Evolutionary conservation across 116 monocot genomes (phyloP), one percentile per base, ranked within the genome.

Genomic region (Iris pallida): DNA sequence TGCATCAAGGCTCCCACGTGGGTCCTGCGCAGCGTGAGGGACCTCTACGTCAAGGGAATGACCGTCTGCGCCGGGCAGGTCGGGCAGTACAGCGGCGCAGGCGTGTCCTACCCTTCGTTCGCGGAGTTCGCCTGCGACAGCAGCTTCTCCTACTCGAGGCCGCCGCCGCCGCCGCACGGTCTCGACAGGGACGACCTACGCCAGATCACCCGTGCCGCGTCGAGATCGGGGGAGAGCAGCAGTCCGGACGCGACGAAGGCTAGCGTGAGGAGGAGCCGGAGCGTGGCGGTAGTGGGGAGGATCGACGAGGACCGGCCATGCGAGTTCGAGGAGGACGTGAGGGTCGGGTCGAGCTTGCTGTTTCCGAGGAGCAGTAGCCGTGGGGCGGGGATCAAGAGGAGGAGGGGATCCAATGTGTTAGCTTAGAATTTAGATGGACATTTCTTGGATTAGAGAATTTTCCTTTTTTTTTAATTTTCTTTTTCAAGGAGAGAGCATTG

Each of bases 301-400:
- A 79, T 79, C 42, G 78, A 79, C 20, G 78, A 79, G 78, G 78
- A 78, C 55, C 15, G 20, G 62, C 73, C 78, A 7, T 68, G 55
- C 15, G 62, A 73, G n/a, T 78, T 78, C 56, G 55, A 61, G 41
- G 68, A 65, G n/a, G 70, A 65, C 14, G 47, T 71, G 19, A 47
- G 16, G 41, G 49, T 77, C 42, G 77, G 73, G 11, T 45, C 40
- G 14, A 47, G 45, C 12, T 55, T 66, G 53, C 11, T 66, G 44
- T 71, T 72, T n/a, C 61, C 49, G 16, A 66, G 78, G 60, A 71
- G 72, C 46, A 18, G 16, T 52, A 78, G 71, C 20, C 12, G 64
- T 30, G 16, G 51, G 16, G 9, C 11, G 53, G 53, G 53, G 5
- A 8, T 14, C 3, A 53, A 14, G n/a, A 5, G 53, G n/a, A 53